Evolutionary conservation across 495 filamentous ascomycete genomes (phyloP).

Genomic region (Corynascus novoguineensis): DNA sequence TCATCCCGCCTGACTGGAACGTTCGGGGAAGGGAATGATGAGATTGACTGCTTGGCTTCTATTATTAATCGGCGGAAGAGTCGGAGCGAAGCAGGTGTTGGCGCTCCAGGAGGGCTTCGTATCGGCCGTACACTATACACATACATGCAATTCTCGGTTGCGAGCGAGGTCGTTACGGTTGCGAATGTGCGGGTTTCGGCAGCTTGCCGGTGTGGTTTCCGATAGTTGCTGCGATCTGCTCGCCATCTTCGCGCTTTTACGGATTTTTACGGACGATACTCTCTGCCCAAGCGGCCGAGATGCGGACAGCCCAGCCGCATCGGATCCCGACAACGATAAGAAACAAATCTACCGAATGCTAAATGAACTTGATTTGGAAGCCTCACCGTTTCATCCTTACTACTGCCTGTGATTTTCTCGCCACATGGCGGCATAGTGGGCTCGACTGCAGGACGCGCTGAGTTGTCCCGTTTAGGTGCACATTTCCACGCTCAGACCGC

Average conservation of each 20-base stretch:
- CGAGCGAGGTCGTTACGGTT: background rate
- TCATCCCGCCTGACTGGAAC: background rate
- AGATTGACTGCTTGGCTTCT: background rate
- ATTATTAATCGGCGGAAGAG: background rate
- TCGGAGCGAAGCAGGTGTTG: background rate
- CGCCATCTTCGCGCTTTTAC: background rate
- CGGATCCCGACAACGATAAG: background rate
- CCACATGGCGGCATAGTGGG: too few relatives aligned
- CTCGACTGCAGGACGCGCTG: background rate
- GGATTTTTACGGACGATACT: background rate
- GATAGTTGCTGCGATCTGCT: background rate
- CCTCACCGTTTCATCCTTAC: background rate
- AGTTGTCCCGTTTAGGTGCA: background rate
- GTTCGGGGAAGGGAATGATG: background rate
- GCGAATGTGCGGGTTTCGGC: background rate
- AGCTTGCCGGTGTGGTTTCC: slow-evolving; percentile 11
- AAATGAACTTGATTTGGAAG: background rate
- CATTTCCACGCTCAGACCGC: background rate
- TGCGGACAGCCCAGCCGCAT: slow-evolving; percentile 7
- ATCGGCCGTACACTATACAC: slow-evolving; percentile 9
- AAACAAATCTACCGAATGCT: background rate
- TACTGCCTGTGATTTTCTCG: too few relatives aligned
- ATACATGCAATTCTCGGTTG: background rate
- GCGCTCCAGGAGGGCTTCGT: background rate
- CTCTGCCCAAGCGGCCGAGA: slow-evolving; percentile 2